These are phyloP conservation scores for Arabidopsis thaliana DNA, from an alignment of 345 rosid species.

Conservation along the genomic window DNA sequence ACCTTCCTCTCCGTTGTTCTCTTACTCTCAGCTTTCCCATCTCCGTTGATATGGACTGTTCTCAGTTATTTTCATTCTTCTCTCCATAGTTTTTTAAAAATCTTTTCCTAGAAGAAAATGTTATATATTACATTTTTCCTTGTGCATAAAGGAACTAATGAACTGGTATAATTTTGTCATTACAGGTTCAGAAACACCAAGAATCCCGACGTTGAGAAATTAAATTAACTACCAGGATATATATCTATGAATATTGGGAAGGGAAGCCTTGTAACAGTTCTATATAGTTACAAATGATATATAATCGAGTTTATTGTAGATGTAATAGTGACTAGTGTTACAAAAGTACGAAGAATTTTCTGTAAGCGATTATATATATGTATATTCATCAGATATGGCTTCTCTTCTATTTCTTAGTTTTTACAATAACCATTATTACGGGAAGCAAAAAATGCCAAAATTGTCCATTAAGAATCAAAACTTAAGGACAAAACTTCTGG, in stretches of 20 bases:
- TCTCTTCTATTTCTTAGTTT: background rate
- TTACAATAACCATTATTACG: background rate
- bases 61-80: constrained; percentile 36
- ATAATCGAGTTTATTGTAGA: constrained; percentile 1
- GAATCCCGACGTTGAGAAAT: background rate
- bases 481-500: background rate
- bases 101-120: background rate
- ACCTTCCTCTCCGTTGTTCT: constrained; percentile 46
- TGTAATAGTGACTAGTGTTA: constrained; percentile 5
- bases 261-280: constrained; percentile 20
- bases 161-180: background rate
- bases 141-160: background rate
- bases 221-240: constrained; percentile 1
- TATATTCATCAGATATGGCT: background rate
- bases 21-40: constrained; percentile 54
- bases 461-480: constrained; percentile 1
- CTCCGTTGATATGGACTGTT: constrained; percentile 51
- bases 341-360: background rate
- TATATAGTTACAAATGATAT: background rate
- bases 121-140: constrained; percentile 7
- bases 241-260: background rate
- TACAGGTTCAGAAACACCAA: constrained; percentile 40
- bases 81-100: background rate
- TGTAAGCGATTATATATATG: background rate
- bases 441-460: background rate